Base-by-base conservation (phyloP, 1,139 yeast genomes). In the Pneumocystis carinii region DNA sequence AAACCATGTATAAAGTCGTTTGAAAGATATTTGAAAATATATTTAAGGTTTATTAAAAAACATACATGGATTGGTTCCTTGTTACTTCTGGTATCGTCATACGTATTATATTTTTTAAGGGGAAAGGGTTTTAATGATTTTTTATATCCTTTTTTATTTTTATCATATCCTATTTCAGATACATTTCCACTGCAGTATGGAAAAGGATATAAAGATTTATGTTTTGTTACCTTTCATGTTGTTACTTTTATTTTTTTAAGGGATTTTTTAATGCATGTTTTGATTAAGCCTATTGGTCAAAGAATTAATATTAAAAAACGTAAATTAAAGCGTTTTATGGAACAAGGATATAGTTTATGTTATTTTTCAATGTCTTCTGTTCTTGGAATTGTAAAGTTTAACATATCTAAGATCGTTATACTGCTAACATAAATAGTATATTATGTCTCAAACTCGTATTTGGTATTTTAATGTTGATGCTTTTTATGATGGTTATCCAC, bases 401-500 rank as follows among this genome's bases (percentile, higher is more conserved):
- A 27, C 7, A 15, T 36, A 36, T 15, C 35, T 57, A 19, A 15
- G 14, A 19, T 57, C 14, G 29, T 27, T 24, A n/a, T 59, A 5
- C 17, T 35, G 15, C 38, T 38, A 59, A 37, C 24, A 19, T 37
- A 36, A 58, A 61, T 64, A 62, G 61, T 90, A 84, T 78, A 87
- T 92, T 69, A 90, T 92, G 98, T 79, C 79, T 69, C 78, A 81
- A 62, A 81, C 86, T 58, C 95, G 95, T 61, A 73, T 92, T 67
- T 90, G 97, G 97, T 86, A 79, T 72, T 92, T 92, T 74, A 81
- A 87, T 72, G 92, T 97, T 7, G 79, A 83, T 3, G 84, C 88
- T 60, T 86, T 92, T 77, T 92, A 89, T 74, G 79, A 75, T 64
- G 77, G 81, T 39, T 92, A 86, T 73, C 98, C 98, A 14, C 97